Evolutionary conservation across 2,329 filamentous ascomycete species (phyloP).

Genomic region (Aspergillus ustus): DNA sequence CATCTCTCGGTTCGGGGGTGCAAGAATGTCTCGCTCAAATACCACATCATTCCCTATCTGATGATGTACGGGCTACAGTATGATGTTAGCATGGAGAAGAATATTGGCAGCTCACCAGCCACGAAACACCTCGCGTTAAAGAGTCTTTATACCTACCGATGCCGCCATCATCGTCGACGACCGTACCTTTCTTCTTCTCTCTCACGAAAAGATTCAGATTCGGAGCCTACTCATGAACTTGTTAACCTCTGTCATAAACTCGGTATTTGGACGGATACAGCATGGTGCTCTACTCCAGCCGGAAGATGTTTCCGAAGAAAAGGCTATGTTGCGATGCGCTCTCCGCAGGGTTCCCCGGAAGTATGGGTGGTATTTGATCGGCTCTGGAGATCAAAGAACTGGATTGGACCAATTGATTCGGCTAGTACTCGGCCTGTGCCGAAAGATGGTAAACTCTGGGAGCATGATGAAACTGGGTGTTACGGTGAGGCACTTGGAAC

Average conservation of each 20-base stretch:
- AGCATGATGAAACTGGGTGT: constrained; percentile 58
- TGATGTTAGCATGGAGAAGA: constrained; percentile 51
- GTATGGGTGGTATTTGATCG: constrained; percentile 68
- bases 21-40: constrained; percentile 68
- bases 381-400: constrained; percentile 63
- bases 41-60: constrained; percentile 65
- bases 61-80: constrained; percentile 52
- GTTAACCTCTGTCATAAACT: constrained; percentile 63
- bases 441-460: constrained; percentile 60
- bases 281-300: constrained; percentile 64
- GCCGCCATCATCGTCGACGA: constrained; percentile 64
- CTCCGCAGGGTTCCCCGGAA: constrained; percentile 59
- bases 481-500: constrained; percentile 61
- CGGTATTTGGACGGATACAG: constrained; percentile 65
- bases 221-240: constrained; percentile 64
- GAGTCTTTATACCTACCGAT: constrained; percentile 65
- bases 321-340: constrained; percentile 61
- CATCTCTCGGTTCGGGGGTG: constrained; percentile 66
- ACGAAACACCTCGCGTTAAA: constrained; percentile 57
- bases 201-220: constrained; percentile 61
- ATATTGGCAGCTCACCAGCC: constrained; percentile 35
- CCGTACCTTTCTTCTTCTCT: constrained; percentile 63
- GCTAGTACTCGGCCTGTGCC: constrained; percentile 32
- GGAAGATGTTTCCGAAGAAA: constrained; percentile 60
- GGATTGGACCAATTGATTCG: constrained; percentile 53